Base-by-base conservation (phyloP, 2,329 filamentous ascomycete species). In the Parasarocladium wereldwijsianum region DNA sequence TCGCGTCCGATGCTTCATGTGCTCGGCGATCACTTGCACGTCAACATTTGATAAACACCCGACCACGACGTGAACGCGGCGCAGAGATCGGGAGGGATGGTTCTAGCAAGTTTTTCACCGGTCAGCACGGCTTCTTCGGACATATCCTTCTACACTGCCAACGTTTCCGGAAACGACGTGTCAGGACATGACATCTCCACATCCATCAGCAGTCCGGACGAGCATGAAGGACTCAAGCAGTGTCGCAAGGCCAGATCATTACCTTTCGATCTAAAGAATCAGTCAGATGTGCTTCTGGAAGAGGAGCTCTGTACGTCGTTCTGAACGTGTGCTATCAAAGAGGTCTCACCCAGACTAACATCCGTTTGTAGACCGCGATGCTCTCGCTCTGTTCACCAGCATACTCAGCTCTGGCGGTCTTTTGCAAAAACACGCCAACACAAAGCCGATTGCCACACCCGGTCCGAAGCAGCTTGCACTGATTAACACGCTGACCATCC, bases 401-500 rank as follows among this genome's bases (percentile, higher is more conserved):
- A 57, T 76, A n/a, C 55, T 78, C n/a, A 61, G 57, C 3, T 60
- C 71, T 10, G 68, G 71, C 33, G 20, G n/a, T n/a, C n/a, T 15
- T 5, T 16, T 21, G 3, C 11, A 24, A 11, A 19, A 13, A 23
- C 28, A 17, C 8, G 44, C 47, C 43, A 51, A 52, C 6, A 26
- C 36, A 8, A 55, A 53, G 18, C 59, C 70, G 1, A 67, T 69
- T 8, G 68, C 67, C 34, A 54, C 84, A 12, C 81, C 87, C 1
- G 70, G 79, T 3, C 64, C 78, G 0, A 68, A 71, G 33, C 76
- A 87, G 39, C 60, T 96, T 15, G 76, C 81, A 6, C 60, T 94
- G 7, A 66, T 85, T n/a, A 72, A 66, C 24, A 90, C 83, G 2
- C 60, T 94, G n/a, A 54, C 76, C n/a, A 68, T 90, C 10, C 84